Evolutionary conservation across 306 rosid species (phyloP), one percentile per base, ranked within the genome.

Genomic region (Calophaca sinica): DNA sequence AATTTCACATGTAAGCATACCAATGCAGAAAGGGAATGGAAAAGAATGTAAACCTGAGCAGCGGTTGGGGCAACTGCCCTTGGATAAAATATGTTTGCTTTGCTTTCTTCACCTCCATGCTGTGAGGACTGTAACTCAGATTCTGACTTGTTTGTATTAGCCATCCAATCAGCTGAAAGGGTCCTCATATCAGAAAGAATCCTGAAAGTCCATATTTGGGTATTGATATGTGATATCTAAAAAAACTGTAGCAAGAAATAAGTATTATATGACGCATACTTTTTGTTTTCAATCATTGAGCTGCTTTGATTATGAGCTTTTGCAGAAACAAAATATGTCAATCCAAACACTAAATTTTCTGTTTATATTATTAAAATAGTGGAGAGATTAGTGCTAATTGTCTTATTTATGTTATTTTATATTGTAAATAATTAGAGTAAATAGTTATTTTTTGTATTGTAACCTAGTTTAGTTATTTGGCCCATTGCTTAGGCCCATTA

Each of bases 101-200:
- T 94, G 86, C 88, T 90, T 78, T 94, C 98, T 80, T 91, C 98
- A 67, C 97, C 91, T 63, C 98, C 97, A 82, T 90, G 98, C 77
- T 90, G 98, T 9, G 80, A 77, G 55, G 97, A 77, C 68, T 88
- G 97, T 58, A 87, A 78, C 74, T 92, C 97, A 65, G 94, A 84
- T 69, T 94, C 98, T 72, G 97, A 84, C 81, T 87, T 91, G 83
- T 82, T 89, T 64, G 97, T 83, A 79, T 89, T 94, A 72, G 98
- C 98, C 98, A 94, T 94, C 98, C 98, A 94, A 86, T 94, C 98
- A 58, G 98, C 98, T 72, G 98, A 91, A 84, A 94, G 94, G 63
- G 97, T 94, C 84, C 98, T 87, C 96, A 94, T 94, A 87, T 94
- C 98, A 46, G 98, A 94, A 83, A 94, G 97, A 81, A 94, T 91